phyloP scores from a whole-genome alignment of 257 asterid species.

The Solanum bulbocastanum region DNA sequence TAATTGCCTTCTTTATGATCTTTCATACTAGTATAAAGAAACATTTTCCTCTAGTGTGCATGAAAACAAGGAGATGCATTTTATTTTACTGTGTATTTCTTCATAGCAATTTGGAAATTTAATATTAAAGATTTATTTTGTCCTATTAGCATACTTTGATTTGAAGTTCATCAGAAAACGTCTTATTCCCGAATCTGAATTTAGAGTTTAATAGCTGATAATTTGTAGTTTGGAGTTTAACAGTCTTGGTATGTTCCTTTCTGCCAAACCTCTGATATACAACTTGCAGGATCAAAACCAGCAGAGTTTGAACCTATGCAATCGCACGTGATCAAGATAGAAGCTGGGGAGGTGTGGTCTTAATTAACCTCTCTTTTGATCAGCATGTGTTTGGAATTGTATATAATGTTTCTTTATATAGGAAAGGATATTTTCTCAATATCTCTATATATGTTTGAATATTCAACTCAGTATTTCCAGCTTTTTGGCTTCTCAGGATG shows the following conservation, averaged over 20 bases:
- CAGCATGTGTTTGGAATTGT: neutral
- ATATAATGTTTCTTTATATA: too few relatives aligned
- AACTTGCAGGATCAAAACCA: constrained; percentile 3
- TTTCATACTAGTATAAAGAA: neutral
- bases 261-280: neutral
- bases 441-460: neutral
- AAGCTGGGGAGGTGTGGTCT: constrained; percentile 12
- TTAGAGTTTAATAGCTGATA: neutral
- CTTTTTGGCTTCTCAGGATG: constrained; percentile 1
- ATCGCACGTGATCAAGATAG: constrained; percentile 4
- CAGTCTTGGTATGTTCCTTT: neutral
- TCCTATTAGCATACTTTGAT: neutral
- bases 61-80: neutral
- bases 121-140: neutral
- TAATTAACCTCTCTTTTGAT: neutral
- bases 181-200: neutral
- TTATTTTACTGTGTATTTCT: neutral
- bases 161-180: neutral
- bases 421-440: too few relatives aligned
- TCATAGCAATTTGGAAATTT: neutral
- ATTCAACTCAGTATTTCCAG: too few relatives aligned
- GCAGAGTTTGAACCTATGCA: neutral
- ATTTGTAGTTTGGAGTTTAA: neutral
- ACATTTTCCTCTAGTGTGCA: neutral
- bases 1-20: neutral